phyloP scores from a whole-genome alignment of 2,329 filamentous ascomycete species.

The Phyllosticta citrichinensis region DNA sequence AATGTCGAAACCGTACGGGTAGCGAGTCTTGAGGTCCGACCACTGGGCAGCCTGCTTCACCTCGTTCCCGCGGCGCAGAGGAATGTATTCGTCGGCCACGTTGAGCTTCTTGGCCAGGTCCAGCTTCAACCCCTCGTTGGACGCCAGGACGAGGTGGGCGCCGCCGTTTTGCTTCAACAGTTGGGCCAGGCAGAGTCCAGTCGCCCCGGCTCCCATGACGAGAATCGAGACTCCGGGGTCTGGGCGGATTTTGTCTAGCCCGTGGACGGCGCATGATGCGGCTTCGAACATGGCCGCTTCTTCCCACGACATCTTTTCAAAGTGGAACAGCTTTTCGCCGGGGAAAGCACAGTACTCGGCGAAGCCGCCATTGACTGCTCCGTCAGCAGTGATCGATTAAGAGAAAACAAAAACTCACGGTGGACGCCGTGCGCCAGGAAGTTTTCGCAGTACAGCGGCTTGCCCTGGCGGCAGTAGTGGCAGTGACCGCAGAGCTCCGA shows the following conservation, averaged over 20 bases:
- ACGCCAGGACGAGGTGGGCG: slow-evolving; percentile 60
- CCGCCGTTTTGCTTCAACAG: slow-evolving; percentile 56
- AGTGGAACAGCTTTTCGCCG: slow-evolving; percentile 51
- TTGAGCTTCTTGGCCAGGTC: slow-evolving; percentile 47
- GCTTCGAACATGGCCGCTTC: slow-evolving; percentile 62
- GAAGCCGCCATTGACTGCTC: slow-evolving; percentile 55
- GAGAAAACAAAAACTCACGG: slow-evolving; percentile 14
- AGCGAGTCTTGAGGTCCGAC: slow-evolving; percentile 49
- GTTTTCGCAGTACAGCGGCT: slow-evolving; percentile 59
- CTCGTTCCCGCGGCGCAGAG: slow-evolving; percentile 25
- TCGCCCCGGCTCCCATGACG: slow-evolving; percentile 58
- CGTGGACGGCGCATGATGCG: slow-evolving; percentile 61
- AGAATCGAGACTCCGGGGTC: slow-evolving; percentile 56
- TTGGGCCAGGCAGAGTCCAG: slow-evolving; percentile 54
- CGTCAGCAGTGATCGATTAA: not conserved
- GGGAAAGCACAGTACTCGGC: slow-evolving; percentile 56
- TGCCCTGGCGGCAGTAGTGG: slow-evolving; percentile 62
- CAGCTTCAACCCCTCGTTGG: slow-evolving; percentile 60
- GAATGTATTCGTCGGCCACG: slow-evolving; percentile 39
- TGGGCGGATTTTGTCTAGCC: slow-evolving; percentile 57
- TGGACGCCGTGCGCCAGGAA: slow-evolving; percentile 59
- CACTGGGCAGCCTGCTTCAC: slow-evolving; percentile 48
- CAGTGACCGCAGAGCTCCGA: slow-evolving; percentile 60
- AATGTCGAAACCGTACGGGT: slow-evolving; percentile 66
- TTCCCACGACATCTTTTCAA: slow-evolving; percentile 55